Percentiles rank a stretch among this genome's conserved stretches.
These are phyloP conservation scores for Begonia masoniana DNA, from an alignment of 306 rosid species.

Conservation along the genomic window DNA sequence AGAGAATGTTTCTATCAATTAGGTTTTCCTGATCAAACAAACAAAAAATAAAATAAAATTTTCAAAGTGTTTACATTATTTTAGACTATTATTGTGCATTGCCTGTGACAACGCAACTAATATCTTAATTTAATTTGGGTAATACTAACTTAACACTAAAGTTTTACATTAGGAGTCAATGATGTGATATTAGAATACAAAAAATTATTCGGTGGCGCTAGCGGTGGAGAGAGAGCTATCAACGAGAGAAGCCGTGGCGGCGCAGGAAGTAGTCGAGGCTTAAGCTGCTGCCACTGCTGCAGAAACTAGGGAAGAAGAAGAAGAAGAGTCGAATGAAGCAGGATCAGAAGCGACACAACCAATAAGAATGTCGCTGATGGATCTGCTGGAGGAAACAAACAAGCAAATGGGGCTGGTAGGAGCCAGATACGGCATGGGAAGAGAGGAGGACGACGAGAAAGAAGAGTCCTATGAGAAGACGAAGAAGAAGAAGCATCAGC, in stretches of 20 bases:
- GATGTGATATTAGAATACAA: no score
- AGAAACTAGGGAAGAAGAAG: conserved; percentile 20
- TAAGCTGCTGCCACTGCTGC: conserved; percentile 9
- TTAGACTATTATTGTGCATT: no score
- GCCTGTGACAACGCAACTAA: no score
- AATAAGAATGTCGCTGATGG: conserved; percentile 75
- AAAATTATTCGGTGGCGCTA: conserved; percentile 21
- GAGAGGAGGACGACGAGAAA: conserved; percentile 27
- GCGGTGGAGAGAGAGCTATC: conserved; percentile 35
- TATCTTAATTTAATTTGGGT: no score
- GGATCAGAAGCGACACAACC: conserved; percentile 8
- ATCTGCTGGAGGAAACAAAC: conserved; percentile 64
- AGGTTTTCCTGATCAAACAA: no score
- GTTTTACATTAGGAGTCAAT: no score
- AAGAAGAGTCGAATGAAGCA: conserved; percentile 13
- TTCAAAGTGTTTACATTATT: no score
- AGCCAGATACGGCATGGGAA: conserved; percentile 28
- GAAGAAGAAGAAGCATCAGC: conserved; percentile 10
- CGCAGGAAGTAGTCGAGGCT: conserved; percentile 33
- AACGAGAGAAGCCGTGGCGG: conserved; percentile 38
- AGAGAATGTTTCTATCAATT: no score
- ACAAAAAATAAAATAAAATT: no score
- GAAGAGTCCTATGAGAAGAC: conserved; percentile 11
- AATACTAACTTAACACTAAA: no score
- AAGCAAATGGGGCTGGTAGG: conserved; percentile 54